Conservation (phyloP, 2,329 filamentous ascomycete species). For the Escovopsis weberi region DNA sequence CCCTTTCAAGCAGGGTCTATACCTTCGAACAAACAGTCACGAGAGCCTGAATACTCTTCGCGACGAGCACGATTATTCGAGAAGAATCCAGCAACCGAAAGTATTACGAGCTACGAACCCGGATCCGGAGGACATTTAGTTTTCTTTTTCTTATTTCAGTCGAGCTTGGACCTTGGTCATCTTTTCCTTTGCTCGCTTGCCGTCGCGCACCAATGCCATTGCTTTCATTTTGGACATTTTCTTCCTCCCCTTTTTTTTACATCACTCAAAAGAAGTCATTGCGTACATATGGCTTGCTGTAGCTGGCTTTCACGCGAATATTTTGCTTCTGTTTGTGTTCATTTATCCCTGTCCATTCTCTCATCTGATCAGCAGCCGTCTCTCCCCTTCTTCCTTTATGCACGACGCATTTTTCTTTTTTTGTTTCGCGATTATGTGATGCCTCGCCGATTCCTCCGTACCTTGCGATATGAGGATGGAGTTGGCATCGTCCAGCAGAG, state of each 20-base stretch:
- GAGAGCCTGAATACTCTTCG: slow-evolving; percentile 50
- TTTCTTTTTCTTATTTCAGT: neutral
- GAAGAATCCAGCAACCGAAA: slow-evolving; percentile 39
- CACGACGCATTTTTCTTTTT: slow-evolving; percentile 1
- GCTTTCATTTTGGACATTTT: too few species aligned
- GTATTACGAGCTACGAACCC: slow-evolving; percentile 51
- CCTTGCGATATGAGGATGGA: slow-evolving; percentile 26
- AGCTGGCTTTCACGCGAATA: too few species aligned
- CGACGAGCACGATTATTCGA: slow-evolving; percentile 52
- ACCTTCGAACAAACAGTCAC: slow-evolving; percentile 42
- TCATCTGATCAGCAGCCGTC: too few species aligned
- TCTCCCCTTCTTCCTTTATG: neutral
- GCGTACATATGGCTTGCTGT: too few species aligned
- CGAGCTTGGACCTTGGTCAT: neutral
- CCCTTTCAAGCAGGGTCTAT: slow-evolving; percentile 42
- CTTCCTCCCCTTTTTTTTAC: too few species aligned
- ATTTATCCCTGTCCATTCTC: too few species aligned
- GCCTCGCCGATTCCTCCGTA: slow-evolving; percentile 6
- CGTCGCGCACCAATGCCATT: too few species aligned
- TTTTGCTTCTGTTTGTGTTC: too few species aligned
- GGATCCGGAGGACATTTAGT: slow-evolving; percentile 26
- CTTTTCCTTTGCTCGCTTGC: neutral
- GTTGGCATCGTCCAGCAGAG: slow-evolving; percentile 17
- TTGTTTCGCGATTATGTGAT: slow-evolving; percentile 1
- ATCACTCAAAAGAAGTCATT: too few species aligned